phyloP scores from a whole-genome alignment of 768 basidiomycete genomes.

The Naganishia kalamii region DNA sequence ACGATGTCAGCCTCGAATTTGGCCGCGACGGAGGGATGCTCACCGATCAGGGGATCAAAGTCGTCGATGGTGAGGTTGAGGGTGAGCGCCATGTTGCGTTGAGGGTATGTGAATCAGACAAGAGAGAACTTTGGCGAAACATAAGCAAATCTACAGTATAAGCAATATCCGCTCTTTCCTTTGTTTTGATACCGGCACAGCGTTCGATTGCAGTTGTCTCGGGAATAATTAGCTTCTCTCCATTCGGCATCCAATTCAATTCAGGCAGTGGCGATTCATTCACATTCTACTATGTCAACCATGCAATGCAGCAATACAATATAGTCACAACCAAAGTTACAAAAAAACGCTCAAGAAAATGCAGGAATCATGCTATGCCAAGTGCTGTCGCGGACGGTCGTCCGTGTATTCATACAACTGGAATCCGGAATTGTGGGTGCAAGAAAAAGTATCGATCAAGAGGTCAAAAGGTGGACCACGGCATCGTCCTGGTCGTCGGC shows the following conservation, averaged over 20 bases:
- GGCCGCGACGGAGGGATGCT: neutral
- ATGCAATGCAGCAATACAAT: neutral
- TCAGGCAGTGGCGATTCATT: no score
- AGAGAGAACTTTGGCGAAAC: no score
- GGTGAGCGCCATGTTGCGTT: neutral
- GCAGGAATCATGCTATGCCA: neutral
- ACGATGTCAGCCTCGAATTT: neutral
- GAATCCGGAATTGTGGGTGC: neutral
- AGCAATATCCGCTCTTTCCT: no score
- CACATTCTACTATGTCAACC: neutral
- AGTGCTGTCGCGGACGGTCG: neutral
- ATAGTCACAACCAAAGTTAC: neutral
- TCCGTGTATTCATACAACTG: neutral
- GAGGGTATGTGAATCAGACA: neutral
- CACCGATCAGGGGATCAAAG: slow-evolving; percentile 41
- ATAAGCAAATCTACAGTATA: no score
- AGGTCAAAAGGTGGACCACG: slow-evolving; percentile 6
- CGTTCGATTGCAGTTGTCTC: no score
- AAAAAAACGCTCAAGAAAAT: neutral
- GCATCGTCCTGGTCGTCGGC: neutral
- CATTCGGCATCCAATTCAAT: no score
- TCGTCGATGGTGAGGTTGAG: slow-evolving; percentile 42
- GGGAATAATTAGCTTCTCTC: no score
- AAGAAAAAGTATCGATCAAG: neutral
- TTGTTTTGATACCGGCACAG: no score